Percentiles rank a stretch among this genome's conserved stretches.
Evolutionary conservation across 495 filamentous ascomycete genomes (phyloP).

Genomic region (Trichoderma parareesei): DNA sequence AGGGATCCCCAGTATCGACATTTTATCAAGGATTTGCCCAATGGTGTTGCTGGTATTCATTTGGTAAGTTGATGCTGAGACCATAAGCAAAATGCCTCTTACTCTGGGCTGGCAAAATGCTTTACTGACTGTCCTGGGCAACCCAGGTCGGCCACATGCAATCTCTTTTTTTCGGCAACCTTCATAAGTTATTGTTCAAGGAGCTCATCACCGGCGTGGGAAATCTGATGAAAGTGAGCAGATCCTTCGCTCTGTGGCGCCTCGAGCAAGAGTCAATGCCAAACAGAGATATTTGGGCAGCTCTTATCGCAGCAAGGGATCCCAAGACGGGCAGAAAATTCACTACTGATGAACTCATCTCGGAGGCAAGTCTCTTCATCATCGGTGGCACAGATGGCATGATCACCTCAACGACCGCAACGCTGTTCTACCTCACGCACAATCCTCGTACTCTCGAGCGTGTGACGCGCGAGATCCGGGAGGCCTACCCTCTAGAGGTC

Average conservation of each 20-base stretch:
- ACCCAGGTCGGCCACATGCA: neutral
- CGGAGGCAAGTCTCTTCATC: slow-evolving; percentile 1
- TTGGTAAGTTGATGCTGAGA: neutral
- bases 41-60: slow-evolving; percentile 1
- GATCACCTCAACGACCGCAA: neutral
- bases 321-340: neutral
- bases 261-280: neutral
- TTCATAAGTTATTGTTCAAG: neutral
- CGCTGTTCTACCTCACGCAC: neutral
- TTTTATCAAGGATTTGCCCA: slow-evolving; percentile 1
- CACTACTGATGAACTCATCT: neutral
- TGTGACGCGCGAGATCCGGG: neutral
- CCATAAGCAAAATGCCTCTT: neutral
- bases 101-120: neutral
- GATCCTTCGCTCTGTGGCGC: neutral
- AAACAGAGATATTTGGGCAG: neutral
- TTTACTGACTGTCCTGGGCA: neutral
- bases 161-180: neutral
- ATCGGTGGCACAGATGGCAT: slow-evolving; percentile 1
- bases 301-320: neutral
- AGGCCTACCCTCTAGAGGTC: neutral
- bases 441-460: neutral
- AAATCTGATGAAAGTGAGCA: neutral
- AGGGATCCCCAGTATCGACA: neutral
- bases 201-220: neutral